phyloP scores from a whole-genome alignment of 768 basidiomycete species.

The Saitozyma sp. region DNA sequence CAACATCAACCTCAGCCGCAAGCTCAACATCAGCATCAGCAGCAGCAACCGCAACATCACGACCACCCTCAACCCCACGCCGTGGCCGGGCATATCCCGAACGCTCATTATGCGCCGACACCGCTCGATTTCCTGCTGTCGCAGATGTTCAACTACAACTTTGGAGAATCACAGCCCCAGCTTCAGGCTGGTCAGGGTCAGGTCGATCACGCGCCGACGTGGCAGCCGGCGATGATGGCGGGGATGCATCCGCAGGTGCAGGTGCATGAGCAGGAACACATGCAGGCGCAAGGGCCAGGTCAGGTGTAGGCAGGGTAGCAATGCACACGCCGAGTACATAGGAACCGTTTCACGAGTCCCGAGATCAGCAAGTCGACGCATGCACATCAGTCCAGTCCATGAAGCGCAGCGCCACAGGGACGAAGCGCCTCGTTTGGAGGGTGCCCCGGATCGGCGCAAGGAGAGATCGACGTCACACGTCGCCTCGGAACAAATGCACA shows the following conservation, averaged over 20 bases:
- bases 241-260: background rate
- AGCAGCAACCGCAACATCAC: background rate
- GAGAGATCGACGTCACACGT: too few species aligned
- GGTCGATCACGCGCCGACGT: too few species aligned
- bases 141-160: constrained; percentile 36
- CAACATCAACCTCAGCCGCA: constrained; percentile 1
- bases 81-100: background rate
- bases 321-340: too few species aligned
- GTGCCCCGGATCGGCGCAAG: too few species aligned
- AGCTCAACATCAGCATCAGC: constrained; percentile 1
- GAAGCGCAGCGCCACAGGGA: too few species aligned
- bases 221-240: background rate
- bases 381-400: too few species aligned
- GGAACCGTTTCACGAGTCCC: too few species aligned
- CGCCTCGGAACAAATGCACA: too few species aligned
- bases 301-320: background rate
- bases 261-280: background rate
- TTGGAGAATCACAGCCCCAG: background rate
- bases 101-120: constrained; percentile 18
- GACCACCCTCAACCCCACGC: background rate
- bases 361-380: too few species aligned
- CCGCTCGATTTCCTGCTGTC: constrained; percentile 32
- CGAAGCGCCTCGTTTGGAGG: too few species aligned
- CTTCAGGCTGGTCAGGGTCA: background rate
- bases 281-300: background rate